Percentiles rank a stretch among this genome's conserved stretches.
These are phyloP conservation scores for Fusarium sp. DNA, from an alignment of 2,329 filamentous ascomycete species.

Conservation along the genomic window DNA sequence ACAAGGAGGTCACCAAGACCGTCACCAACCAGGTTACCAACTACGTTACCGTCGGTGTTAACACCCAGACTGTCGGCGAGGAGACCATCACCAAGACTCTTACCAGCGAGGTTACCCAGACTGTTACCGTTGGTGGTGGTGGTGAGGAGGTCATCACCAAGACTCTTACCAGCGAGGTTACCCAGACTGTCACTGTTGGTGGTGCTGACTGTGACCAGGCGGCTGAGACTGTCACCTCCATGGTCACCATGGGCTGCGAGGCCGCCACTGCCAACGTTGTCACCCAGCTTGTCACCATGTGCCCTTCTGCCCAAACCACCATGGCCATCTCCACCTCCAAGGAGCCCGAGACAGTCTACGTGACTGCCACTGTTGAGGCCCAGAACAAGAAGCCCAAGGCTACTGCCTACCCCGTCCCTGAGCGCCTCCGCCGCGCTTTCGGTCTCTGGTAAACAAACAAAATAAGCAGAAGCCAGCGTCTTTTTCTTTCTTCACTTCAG, in stretches of 20 bases:
- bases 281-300: constrained; percentile 23
- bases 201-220: constrained; percentile 13
- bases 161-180: constrained; percentile 35
- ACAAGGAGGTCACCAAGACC: constrained; percentile 23
- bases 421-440: constrained; percentile 39
- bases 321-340: constrained; percentile 37
- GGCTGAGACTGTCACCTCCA: constrained; percentile 17
- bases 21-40: constrained; percentile 19
- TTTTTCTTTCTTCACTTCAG: constrained; percentile 15
- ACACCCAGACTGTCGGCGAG: constrained; percentile 10
- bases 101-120: constrained; percentile 31
- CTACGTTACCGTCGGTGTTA: not conserved
- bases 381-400: constrained; percentile 14
- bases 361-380: constrained; percentile 38
- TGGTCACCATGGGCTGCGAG: not conserved
- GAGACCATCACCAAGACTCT: constrained; percentile 36
- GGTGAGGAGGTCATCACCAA: constrained; percentile 36
- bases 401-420: constrained; percentile 17
- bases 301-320: constrained; percentile 31
- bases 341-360: constrained; percentile 43
- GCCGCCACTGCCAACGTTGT: not conserved
- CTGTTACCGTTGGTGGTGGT: constrained; percentile 21
- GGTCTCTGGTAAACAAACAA: constrained; percentile 27
- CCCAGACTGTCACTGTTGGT: constrained; percentile 25
- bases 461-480: not conserved